Percentiles rank a stretch among this genome's conserved stretches.
phyloP scores from a whole-genome alignment of 768 basidiomycete genomes.

The Trametes cinnabarina region DNA sequence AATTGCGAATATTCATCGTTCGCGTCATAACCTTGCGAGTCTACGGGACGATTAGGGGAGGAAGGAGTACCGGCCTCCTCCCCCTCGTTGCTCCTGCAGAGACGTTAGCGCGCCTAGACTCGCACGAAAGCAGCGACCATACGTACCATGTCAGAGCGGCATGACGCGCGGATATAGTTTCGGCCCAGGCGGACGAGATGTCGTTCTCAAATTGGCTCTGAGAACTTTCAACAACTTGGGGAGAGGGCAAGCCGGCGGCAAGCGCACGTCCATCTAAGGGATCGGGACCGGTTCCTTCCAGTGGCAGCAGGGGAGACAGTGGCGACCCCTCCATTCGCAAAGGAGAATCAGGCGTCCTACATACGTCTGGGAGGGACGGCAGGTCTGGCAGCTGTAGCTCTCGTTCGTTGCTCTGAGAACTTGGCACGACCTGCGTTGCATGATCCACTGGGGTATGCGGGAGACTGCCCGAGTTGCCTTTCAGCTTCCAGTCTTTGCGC shows the following conservation, averaged over 20 bases:
- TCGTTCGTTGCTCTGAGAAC: slow-evolving; percentile 21
- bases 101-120: not conserved
- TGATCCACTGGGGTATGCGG: not conserved
- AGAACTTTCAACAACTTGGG: slow-evolving; percentile 28
- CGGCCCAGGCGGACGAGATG: slow-evolving; percentile 9
- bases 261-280: not conserved
- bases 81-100: not conserved
- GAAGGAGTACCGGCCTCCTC: not conserved
- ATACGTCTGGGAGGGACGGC: not conserved
- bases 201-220: slow-evolving; percentile 35
- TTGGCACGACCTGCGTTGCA: slow-evolving; percentile 13
- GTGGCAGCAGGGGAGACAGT: not conserved
- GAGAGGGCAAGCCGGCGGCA: not conserved
- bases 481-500: not conserved
- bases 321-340: not conserved
- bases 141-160: not conserved
- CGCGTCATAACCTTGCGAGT: slow-evolving; percentile 13
- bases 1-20: slow-evolving; percentile 12
- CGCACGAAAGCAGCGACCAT: not conserved
- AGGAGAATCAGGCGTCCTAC: not conserved
- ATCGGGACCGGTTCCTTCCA: too few species aligned
- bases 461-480: not conserved
- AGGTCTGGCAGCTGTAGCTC: slow-evolving; percentile 14
- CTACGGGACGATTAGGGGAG: not conserved
- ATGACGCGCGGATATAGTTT: not conserved